phyloP scores from a whole-genome alignment of 2,329 filamentous ascomycete genomes.

The Diaporthe eres region DNA sequence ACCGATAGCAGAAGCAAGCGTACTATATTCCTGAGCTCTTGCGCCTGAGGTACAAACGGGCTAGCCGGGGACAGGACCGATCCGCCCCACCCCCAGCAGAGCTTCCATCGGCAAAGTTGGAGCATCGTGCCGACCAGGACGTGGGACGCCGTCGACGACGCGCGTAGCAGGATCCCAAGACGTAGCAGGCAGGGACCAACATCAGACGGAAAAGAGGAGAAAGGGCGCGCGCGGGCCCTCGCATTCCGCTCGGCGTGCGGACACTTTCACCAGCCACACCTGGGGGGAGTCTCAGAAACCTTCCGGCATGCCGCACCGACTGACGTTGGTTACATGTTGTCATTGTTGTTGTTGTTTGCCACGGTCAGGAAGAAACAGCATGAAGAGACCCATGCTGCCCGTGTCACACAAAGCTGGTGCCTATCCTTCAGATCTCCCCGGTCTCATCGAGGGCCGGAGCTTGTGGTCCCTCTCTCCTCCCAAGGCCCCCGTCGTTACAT shows the following conservation, averaged over 20 bases:
- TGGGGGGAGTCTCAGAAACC: constrained; percentile 8
- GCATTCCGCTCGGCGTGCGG: constrained; percentile 22
- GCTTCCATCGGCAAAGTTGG: background rate
- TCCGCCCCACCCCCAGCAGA: background rate
- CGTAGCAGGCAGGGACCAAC: constrained; percentile 14
- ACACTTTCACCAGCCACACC: constrained; percentile 1
- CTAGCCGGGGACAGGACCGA: constrained; percentile 2
- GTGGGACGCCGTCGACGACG: background rate
- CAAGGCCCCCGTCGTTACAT: constrained; percentile 12
- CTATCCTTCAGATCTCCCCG: background rate
- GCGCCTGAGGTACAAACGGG: background rate
- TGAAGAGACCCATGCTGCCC: constrained; percentile 19
- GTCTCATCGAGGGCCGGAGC: constrained; percentile 3
- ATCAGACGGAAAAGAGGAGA: constrained; percentile 27
- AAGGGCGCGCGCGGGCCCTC: constrained; percentile 9
- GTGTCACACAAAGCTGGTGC: constrained; percentile 18
- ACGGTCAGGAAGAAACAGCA: background rate
- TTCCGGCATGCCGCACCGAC: constrained; percentile 1
- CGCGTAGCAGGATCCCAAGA: constrained; percentile 20
- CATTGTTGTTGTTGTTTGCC: background rate
- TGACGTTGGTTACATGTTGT: constrained; percentile 6
- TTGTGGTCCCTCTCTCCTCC: constrained; percentile 4
- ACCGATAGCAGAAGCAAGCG: background rate
- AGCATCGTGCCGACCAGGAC: constrained; percentile 1
- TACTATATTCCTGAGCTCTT: background rate